These are phyloP conservation scores for Endogone sp. DNA, from an alignment of 192 early-diverging fungal genomes.

Conservation along the genomic window DNA sequence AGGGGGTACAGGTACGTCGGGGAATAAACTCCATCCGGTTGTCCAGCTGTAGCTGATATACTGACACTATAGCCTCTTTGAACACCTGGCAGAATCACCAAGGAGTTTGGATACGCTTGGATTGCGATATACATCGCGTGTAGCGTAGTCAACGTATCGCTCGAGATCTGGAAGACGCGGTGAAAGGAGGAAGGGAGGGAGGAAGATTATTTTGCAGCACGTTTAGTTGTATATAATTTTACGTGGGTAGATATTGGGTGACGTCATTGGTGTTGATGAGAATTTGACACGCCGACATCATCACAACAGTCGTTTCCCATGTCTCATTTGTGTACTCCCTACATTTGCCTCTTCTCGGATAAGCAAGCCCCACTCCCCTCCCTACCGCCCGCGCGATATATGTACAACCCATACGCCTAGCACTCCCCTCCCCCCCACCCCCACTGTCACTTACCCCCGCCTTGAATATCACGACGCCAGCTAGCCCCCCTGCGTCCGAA, in stretches of 20 bases:
- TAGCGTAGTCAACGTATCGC: background rate
- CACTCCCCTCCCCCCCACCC: too few relatives aligned
- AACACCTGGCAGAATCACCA: background rate
- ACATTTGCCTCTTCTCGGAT: too few relatives aligned
- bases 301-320: background rate
- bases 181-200: background rate
- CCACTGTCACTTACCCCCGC: background rate
- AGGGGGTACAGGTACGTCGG: conserved; percentile 40
- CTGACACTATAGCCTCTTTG: background rate
- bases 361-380: too few relatives aligned
- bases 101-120: background rate
- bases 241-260: too few relatives aligned
- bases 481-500: background rate
- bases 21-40: too few relatives aligned
- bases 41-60: background rate
- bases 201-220: background rate
- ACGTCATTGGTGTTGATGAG: background rate
- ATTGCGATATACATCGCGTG: background rate
- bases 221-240: background rate
- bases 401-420: too few relatives aligned
- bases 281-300: background rate
- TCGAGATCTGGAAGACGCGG: background rate
- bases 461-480: background rate
- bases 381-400: too few relatives aligned
- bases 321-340: background rate